These are phyloP conservation scores for Moringa oleifera DNA, from an alignment of 345 rosid species.

Conservation along the genomic window DNA sequence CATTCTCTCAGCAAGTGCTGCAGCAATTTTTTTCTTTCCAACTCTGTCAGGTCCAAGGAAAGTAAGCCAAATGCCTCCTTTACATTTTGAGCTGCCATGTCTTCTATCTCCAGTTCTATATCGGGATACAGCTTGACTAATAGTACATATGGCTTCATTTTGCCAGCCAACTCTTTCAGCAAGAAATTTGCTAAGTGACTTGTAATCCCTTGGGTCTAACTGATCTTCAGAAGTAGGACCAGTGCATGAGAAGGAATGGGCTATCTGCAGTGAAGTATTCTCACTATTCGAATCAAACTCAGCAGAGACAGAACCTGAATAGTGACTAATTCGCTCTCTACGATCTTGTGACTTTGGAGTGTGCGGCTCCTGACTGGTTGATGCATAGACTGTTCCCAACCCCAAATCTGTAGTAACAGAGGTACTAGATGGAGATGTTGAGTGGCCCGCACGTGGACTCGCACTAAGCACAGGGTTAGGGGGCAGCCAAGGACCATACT, in stretches of 20 bases:
- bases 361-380: slow-evolving; percentile 28
- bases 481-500: slow-evolving; percentile 5
- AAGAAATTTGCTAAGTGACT: slow-evolving; percentile 41
- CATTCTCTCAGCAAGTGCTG: slow-evolving; percentile 49
- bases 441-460: slow-evolving; percentile 19
- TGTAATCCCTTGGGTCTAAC: slow-evolving; percentile 31
- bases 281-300: slow-evolving; percentile 22
- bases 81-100: slow-evolving; percentile 14
- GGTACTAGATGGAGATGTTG: slow-evolving; percentile 19
- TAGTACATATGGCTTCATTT: slow-evolving; percentile 45
- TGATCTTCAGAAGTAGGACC: slow-evolving; percentile 19
- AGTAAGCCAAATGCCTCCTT: slow-evolving; percentile 51
- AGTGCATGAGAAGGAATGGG: slow-evolving; percentile 24
- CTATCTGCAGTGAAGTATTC: slow-evolving; percentile 18
- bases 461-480: slow-evolving; percentile 13
- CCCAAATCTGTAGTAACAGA: slow-evolving; percentile 58
- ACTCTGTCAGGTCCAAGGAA: slow-evolving; percentile 68
- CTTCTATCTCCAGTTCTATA: slow-evolving; percentile 37
- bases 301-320: slow-evolving; percentile 21
- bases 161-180: slow-evolving; percentile 54
- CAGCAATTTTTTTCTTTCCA: slow-evolving; percentile 64
- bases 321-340: slow-evolving; percentile 15
- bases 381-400: slow-evolving; percentile 43
- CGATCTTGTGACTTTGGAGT: slow-evolving; percentile 23
- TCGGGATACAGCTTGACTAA: slow-evolving; percentile 42